phyloP scores from a whole-genome alignment of 2,329 filamentous ascomycete genomes.

The Colletotrichum destructivum region DNA sequence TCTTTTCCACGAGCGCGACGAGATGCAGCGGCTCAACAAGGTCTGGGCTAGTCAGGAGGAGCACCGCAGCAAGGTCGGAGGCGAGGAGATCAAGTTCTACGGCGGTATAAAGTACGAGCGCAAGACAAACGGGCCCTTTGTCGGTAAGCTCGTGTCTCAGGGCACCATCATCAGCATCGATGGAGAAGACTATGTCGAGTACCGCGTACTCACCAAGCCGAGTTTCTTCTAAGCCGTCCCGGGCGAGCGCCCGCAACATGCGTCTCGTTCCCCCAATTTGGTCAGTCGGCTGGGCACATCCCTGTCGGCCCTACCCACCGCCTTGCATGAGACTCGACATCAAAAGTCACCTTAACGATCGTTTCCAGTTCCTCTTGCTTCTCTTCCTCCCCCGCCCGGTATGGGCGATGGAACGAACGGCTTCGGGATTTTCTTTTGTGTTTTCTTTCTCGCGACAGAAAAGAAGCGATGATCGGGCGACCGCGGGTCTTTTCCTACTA shows the following conservation, averaged over 20 bases:
- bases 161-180: slow-evolving; percentile 75
- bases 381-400: not conserved
- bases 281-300: not conserved
- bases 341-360: not conserved
- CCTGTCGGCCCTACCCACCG: not conserved
- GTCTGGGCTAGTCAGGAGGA: slow-evolving; percentile 71
- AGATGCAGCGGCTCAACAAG: slow-evolving; percentile 68
- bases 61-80: slow-evolving; percentile 58
- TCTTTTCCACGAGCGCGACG: slow-evolving; percentile 62
- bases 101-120: slow-evolving; percentile 75
- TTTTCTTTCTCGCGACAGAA: slow-evolving; percentile 12
- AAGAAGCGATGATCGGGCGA: slow-evolving; percentile 17
- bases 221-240: slow-evolving; percentile 66
- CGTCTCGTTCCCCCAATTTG: not conserved
- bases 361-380: not conserved
- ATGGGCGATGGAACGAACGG: not conserved
- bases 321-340: not conserved
- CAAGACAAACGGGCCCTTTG: slow-evolving; percentile 72
- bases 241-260: not conserved
- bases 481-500: slow-evolving; percentile 18
- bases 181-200: slow-evolving; percentile 78
- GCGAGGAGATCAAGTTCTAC: slow-evolving; percentile 70
- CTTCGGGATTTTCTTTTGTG: slow-evolving; percentile 11
- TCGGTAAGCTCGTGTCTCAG: slow-evolving; percentile 74
- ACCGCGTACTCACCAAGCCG: slow-evolving; percentile 75